A percentile compares a stretch with the other conserved stretches of the same genome.
phyloP scores from a whole-genome alignment of 441 rosid species.

The Gossypium lobatum region DNA sequence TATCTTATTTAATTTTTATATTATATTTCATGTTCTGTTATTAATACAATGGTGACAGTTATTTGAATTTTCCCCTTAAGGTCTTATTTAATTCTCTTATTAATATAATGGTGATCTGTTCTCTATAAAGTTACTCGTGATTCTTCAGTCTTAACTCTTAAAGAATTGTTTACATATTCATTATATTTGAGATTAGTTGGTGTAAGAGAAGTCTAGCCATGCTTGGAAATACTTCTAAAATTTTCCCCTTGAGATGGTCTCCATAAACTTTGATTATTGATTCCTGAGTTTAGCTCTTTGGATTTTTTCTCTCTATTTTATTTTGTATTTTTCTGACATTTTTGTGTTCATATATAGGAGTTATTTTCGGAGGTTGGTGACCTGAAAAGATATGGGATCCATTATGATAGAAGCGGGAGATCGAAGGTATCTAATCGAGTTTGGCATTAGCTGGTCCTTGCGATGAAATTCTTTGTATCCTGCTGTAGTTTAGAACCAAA shows the following conservation, averaged over 20 bases:
- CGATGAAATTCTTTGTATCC: conserved; percentile 40
- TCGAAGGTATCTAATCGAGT: conserved; percentile 71
- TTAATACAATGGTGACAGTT: background rate
- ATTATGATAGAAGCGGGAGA: conserved; percentile 91
- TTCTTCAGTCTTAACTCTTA: background rate
- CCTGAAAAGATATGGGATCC: conserved; percentile 67
- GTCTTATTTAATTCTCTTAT: too few species aligned
- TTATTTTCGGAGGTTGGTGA: conserved; percentile 89
- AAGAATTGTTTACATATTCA: background rate
- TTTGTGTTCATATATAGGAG: conserved; percentile 38
- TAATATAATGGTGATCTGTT: background rate
- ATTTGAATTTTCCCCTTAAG: background rate
- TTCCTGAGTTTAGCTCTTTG: background rate
- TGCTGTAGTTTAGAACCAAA: conserved; percentile 35
- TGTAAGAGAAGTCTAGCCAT: background rate
- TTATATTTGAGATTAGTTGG: background rate
- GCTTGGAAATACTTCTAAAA: background rate
- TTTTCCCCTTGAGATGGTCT: background rate
- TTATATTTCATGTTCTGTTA: background rate
- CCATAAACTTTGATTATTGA: background rate
- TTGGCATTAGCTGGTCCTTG: conserved; percentile 37
- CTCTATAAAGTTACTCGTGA: background rate
- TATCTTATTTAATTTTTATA: too few species aligned
- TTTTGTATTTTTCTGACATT: background rate
- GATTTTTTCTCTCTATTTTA: too few species aligned